Conservation (phyloP, 805 yeast species). For the Citeromyces matritensis region DNA sequence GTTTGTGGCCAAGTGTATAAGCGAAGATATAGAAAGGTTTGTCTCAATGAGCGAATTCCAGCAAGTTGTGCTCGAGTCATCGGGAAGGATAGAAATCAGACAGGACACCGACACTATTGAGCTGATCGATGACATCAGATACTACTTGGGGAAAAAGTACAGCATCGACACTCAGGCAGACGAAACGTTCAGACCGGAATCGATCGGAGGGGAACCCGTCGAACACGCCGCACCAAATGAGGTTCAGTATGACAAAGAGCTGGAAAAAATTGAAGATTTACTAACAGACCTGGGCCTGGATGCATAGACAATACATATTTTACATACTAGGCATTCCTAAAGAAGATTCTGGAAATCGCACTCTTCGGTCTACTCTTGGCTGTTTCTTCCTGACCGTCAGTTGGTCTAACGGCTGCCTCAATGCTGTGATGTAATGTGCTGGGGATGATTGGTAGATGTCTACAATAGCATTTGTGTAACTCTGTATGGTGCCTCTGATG, state of each 20-base stretch:
- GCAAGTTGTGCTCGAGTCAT: slow-evolving; percentile 19
- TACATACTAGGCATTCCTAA: too few species aligned
- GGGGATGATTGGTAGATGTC: too few species aligned
- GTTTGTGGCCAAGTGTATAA: slow-evolving; percentile 42
- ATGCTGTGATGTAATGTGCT: too few species aligned
- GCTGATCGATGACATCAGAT: slow-evolving; percentile 63
- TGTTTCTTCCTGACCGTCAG: too few species aligned
- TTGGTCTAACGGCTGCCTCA: too few species aligned
- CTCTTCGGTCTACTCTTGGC: too few species aligned
- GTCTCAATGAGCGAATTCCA: slow-evolving; percentile 20
- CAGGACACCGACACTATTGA: slow-evolving; percentile 74
- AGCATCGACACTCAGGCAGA: slow-evolving; percentile 10
- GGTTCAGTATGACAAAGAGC: slow-evolving; percentile 19
- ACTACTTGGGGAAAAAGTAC: slow-evolving; percentile 29
- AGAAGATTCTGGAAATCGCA: too few species aligned
- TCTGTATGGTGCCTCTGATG: too few species aligned
- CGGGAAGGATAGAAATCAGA: slow-evolving; percentile 39
- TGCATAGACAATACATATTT: slow-evolving; percentile 12
- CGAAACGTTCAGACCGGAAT: slow-evolving; percentile 5
- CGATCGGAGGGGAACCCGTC: slow-evolving; percentile 4
- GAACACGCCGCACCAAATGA: slow-evolving; percentile 10
- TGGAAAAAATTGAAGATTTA: slow-evolving; percentile 22
- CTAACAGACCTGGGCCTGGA: slow-evolving; percentile 22
- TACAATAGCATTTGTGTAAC: too few species aligned
- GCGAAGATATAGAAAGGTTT: slow-evolving; percentile 27